Conservation (phyloP, 371 early-diverging fungal genomes). For the Saksenaea oblongispora region DNA sequence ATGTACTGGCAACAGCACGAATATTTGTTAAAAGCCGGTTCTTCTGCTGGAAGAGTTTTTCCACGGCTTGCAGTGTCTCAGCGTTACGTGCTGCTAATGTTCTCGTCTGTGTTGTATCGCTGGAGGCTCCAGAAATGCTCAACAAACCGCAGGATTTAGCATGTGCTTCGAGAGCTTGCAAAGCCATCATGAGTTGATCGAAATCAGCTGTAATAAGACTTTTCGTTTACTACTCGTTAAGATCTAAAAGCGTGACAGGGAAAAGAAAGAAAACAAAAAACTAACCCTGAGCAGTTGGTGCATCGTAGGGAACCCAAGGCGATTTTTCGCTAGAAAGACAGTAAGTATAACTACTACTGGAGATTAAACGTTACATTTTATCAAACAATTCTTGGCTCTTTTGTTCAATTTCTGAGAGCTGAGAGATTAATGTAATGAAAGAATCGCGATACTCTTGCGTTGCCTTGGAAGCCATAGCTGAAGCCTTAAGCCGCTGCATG, state of each 20-base stretch:
- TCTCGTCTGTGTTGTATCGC: constrained; percentile 14
- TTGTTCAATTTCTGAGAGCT: constrained; percentile 42
- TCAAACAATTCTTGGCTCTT: constrained; percentile 49
- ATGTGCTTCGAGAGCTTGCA: constrained; percentile 37
- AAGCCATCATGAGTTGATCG: constrained; percentile 30
- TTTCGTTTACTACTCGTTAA: neutral
- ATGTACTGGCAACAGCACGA: constrained; percentile 39
- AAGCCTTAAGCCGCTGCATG: too few species aligned
- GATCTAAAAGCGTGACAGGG: neutral
- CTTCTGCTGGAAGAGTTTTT: constrained; percentile 42
- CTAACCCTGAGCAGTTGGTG: constrained; percentile 33
- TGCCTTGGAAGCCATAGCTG: constrained; percentile 43
- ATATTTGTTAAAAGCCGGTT: constrained; percentile 42
- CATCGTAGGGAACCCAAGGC: constrained; percentile 34
- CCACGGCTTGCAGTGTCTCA: constrained; percentile 44
- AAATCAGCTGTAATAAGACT: constrained; percentile 31
- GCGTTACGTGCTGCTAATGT: constrained; percentile 45
- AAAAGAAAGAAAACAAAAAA: neutral
- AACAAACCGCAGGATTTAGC: constrained; percentile 42
- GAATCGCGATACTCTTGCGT: constrained; percentile 48
- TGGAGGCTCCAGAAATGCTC: constrained; percentile 38
- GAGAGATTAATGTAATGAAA: constrained; percentile 46
- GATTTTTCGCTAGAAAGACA: constrained; percentile 33
- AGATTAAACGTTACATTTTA: constrained; percentile 32
- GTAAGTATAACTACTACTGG: neutral